Percentiles rank a stretch among this genome's conserved stretches.
Conservation (phyloP, 805 yeast genomes). For the Saccharomyces jurei region DNA sequence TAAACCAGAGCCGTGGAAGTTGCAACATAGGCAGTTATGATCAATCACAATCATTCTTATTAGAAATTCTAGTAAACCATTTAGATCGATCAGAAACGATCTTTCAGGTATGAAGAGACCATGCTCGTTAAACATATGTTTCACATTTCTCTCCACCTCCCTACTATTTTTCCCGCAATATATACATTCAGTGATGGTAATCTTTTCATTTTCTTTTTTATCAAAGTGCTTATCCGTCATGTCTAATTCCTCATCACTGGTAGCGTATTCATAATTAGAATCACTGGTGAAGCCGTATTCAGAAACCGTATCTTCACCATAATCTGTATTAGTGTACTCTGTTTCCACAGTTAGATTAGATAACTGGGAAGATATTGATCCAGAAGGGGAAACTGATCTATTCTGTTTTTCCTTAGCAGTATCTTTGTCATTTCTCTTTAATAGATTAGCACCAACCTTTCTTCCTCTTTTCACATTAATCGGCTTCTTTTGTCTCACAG, state of each 20-base stretch:
- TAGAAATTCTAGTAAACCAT: constrained; percentile 66
- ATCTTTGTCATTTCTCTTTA: neutral
- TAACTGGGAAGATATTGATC: constrained; percentile 46
- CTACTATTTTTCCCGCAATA: constrained; percentile 48
- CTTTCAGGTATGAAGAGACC: constrained; percentile 87
- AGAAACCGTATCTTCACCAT: constrained; percentile 42
- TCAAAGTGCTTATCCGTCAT: neutral
- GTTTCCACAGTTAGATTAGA: constrained; percentile 39
- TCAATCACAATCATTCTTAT: constrained; percentile 80
- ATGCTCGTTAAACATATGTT: constrained; percentile 71
- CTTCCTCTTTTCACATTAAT: neutral
- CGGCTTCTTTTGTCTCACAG: neutral
- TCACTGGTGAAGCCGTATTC: constrained; percentile 40
- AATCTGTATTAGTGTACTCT: constrained; percentile 31
- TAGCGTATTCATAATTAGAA: constrained; percentile 28
- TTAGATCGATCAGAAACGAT: constrained; percentile 54
- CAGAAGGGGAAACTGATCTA: constrained; percentile 44
- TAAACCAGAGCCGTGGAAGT: constrained; percentile 72
- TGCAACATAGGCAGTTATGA: constrained; percentile 73
- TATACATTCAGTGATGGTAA: constrained; percentile 44
- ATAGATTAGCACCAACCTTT: neutral
- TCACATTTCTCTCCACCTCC: constrained; percentile 50
- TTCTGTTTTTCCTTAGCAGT: neutral
- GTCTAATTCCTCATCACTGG: constrained; percentile 27
- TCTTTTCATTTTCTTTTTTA: constrained; percentile 26